Evolutionary conservation across 768 basidiomycete species (phyloP), one percentile per base, ranked within the genome.

Genomic region (Lactarius vividus): DNA sequence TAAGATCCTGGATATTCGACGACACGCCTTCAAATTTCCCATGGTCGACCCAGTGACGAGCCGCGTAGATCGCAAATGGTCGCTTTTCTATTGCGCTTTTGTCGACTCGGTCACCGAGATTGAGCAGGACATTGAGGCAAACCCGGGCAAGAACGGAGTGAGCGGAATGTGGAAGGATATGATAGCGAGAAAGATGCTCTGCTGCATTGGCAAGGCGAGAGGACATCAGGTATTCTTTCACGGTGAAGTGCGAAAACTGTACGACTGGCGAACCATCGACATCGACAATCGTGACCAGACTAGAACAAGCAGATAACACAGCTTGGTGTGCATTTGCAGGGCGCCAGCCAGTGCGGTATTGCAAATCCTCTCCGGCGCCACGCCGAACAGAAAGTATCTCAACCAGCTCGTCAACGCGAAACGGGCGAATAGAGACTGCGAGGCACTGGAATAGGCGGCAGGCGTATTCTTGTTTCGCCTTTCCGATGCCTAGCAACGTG

Each of bases 171-270:
- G 42, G 59, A 4, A 15, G 52, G 37, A 61, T 49, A 10, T 61
- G 54, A 26, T 60, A 65, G 2, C 0, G 16, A 10, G 59, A 57
- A 37, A 65, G 23, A 4, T 20, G 33, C 7, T 55, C 33, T 0
- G 42, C 26, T 6, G 40, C 42, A 1, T 2, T 31, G 6, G 42
- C 33, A 4, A 65, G 53, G 20, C 42, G 64, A 10, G 55, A 35
- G 2, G 64, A 65, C 6, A 33, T 61, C 35, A 65, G 37, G 59
- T 49, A 65, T 28, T 65, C 64, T 18, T 61, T 56, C 20, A 57
- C 59, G 0, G 64, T 61, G 26, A 57, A 65, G 16, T 65, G 64
- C 0, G 64, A 49, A 18, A 65, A 65, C 8, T 65, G 64, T 0
- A 61, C 64, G 7, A 61, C 40, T 18, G 28, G 9, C 3, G 10